Evolutionary conservation across 768 basidiomycete genomes (phyloP).

Genomic region (Chalciporus chontae): DNA sequence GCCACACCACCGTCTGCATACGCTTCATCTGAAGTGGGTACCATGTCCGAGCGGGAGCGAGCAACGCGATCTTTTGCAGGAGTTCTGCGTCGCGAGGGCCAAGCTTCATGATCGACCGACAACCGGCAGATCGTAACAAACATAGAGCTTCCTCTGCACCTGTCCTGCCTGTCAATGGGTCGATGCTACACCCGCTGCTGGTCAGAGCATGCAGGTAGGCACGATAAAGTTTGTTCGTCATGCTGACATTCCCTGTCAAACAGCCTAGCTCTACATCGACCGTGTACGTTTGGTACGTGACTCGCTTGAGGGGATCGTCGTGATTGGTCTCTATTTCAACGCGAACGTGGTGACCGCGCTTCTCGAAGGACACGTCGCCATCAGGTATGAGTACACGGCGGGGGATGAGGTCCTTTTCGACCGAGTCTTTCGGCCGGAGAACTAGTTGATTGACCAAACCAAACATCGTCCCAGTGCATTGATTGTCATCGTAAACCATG

Average conservation of each 20-base stretch:
- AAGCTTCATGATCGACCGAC: constrained; percentile 37
- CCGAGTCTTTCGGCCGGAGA: constrained; percentile 24
- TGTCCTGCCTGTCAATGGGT: constrained; percentile 39
- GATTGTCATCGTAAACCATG: constrained; percentile 37
- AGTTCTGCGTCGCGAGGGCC: constrained; percentile 23
- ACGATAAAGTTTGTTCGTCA: constrained; percentile 30
- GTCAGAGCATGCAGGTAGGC: constrained; percentile 43
- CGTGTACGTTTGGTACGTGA: constrained; percentile 20
- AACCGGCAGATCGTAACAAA: constrained; percentile 33
- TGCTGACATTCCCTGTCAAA: constrained; percentile 17
- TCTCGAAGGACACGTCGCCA: neutral
- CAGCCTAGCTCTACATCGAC: constrained; percentile 26
- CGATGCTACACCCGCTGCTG: constrained; percentile 33
- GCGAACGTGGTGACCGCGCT: neutral
- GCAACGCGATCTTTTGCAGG: constrained; percentile 28
- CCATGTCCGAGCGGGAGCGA: constrained; percentile 33
- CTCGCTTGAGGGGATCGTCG: neutral
- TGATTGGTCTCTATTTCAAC: neutral
- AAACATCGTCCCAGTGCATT: constrained; percentile 39
- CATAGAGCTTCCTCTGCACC: constrained; percentile 40
- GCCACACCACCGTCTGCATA: constrained; percentile 39
- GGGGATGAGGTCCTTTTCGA: neutral
- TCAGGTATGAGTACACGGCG: constrained; percentile 13
- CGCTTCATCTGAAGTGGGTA: constrained; percentile 31
- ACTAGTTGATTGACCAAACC: constrained; percentile 39